These are phyloP conservation scores for Venustampulla echinocandica DNA, from an alignment of 495 filamentous ascomycete species.

Conservation along the genomic window DNA sequence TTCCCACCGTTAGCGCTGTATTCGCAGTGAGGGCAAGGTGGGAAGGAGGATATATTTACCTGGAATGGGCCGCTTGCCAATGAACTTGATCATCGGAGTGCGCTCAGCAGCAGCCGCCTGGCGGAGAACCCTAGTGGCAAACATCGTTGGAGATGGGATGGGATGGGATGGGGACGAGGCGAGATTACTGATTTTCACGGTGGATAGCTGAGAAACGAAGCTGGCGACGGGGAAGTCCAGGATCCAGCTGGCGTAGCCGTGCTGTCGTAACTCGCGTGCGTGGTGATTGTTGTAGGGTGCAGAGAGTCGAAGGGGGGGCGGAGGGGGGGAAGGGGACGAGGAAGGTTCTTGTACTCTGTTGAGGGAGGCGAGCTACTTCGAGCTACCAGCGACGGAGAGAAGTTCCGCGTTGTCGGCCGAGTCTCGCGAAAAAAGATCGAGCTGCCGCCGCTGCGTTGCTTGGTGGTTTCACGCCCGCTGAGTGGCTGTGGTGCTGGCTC, in stretches of 20 bases:
- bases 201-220: constrained; percentile 4
- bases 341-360: constrained; percentile 4
- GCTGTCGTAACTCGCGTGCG: background rate
- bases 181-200: too few species aligned
- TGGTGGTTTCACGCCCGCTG: too few species aligned
- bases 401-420: constrained; percentile 1
- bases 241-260: constrained; percentile 4
- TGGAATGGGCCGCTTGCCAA: constrained; percentile 78
- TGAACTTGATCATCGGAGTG: constrained; percentile 80
- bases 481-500: too few species aligned
- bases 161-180: too few species aligned
- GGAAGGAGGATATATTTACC: constrained; percentile 55
- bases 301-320: background rate
- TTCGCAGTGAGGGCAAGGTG: too few species aligned
- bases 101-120: constrained; percentile 60
- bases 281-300: background rate
- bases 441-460: background rate
- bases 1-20: too few species aligned
- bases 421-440: background rate
- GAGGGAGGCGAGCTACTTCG: background rate
- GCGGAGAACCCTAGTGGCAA: constrained; percentile 62
- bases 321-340: background rate
- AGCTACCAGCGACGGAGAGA: background rate
- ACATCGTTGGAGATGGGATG: too few species aligned
- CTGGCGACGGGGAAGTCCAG: constrained; percentile 1